Evolutionary conservation across 106 monocot species (phyloP).

Genomic region (Allium cepa): DNA sequence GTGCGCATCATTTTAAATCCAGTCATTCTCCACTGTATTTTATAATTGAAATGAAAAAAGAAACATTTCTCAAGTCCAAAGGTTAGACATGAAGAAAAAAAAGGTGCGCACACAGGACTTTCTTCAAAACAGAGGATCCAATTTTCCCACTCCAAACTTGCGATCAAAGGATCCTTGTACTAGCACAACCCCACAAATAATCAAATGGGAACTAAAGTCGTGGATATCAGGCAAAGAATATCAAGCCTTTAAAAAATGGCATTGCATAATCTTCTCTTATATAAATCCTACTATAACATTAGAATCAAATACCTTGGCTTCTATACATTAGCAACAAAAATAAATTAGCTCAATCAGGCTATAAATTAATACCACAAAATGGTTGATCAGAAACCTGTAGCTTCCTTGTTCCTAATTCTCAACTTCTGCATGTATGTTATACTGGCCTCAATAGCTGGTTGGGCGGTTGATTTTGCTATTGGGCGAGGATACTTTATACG

Average conservation of each 20-base stretch:
- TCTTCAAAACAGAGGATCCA: background rate
- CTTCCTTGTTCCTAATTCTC: conserved; percentile 1
- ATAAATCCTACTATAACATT: background rate
- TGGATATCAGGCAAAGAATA: conserved; percentile 1
- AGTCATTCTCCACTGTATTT: background rate
- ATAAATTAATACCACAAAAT: background rate
- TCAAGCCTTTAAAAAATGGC: background rate
- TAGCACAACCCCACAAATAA: background rate
- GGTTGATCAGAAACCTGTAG: conserved; percentile 1
- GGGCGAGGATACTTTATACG: background rate
- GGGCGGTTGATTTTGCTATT: conserved; percentile 1
- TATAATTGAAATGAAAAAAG: no score
- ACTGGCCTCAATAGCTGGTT: background rate
- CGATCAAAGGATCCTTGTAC: conserved; percentile 1
- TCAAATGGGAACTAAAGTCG: no score
- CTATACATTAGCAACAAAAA: background rate
- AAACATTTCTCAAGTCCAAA: background rate
- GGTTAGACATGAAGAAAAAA: background rate
- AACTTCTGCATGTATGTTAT: conserved; percentile 9
- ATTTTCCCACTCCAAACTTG: background rate
- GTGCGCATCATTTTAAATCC: background rate
- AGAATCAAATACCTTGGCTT: background rate
- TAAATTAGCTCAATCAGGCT: background rate
- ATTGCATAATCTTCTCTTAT: background rate
- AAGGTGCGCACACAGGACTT: background rate